A percentile compares a stretch with the other conserved stretches of the same genome.
phyloP scores from a whole-genome alignment of 2,329 filamentous ascomycete species.

The Massarina eburnea region DNA sequence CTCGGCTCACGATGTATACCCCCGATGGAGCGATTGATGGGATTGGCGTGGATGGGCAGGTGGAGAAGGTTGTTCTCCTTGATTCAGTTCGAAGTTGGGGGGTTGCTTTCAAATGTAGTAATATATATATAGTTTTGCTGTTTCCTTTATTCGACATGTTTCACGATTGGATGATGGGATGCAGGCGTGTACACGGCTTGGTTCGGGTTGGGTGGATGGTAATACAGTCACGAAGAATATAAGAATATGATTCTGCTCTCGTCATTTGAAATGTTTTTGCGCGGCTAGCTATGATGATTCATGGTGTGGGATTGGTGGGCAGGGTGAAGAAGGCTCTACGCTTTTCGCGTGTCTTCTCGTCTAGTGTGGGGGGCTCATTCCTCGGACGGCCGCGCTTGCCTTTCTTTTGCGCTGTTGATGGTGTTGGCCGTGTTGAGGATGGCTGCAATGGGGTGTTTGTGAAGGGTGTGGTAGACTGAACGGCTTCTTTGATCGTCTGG shows the following conservation, averaged over 20 bases:
- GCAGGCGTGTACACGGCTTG: background rate
- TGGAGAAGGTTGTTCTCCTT: background rate
- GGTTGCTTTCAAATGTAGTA: background rate
- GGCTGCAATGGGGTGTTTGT: background rate
- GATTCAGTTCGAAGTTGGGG: background rate
- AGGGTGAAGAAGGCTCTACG: conserved; percentile 35
- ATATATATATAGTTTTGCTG: background rate
- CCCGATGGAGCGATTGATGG: conserved; percentile 27
- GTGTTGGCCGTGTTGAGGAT: background rate
- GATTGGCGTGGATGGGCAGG: conserved; percentile 3
- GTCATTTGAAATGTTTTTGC: background rate
- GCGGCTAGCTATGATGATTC: too few relatives aligned
- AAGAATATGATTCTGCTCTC: background rate
- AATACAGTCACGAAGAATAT: background rate
- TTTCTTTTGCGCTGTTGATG: conserved; percentile 19
- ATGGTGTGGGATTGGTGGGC: background rate
- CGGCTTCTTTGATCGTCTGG: conserved; percentile 80
- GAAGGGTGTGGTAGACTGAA: conserved; percentile 53
- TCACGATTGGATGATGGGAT: conserved; percentile 1
- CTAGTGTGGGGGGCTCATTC: conserved; percentile 19
- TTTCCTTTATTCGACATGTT: background rate
- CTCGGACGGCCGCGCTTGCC: conserved; percentile 34
- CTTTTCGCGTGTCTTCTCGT: conserved; percentile 33
- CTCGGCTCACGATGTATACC: conserved; percentile 37
- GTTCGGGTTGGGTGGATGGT: background rate